Base-by-base conservation (phyloP, 441 rosid genomes). In the Manihot esculenta region DNA sequence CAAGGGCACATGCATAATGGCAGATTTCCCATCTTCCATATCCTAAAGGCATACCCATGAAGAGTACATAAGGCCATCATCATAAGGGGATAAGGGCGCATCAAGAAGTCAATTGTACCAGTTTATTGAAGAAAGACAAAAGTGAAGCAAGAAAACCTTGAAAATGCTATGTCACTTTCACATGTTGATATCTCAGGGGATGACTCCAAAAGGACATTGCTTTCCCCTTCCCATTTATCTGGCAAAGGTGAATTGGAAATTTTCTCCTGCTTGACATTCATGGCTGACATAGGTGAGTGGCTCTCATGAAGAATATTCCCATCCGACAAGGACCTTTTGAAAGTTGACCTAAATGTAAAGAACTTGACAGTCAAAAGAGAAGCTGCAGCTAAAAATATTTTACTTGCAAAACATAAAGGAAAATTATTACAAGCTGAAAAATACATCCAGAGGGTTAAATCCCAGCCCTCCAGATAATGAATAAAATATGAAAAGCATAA, bases 131-230 rank as follows among this genome's bases (percentile, higher is more conserved):
- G 15, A 48, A 64, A 61, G 10, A 47, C 23, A 72, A 42, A 62
- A 50, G 63, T 10, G 20, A 68, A 71, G 74, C 64, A 74, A 70
- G 62, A 78, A 78, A 74, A 93, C 98, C 96, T 91, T 72, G 94
- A 84, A 77, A 76, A 84, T 58, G 91, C 64, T 35, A 88, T 53
- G 49, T 88, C 90, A 71, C 84, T 83, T 70, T 81, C 91, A 72
- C 90, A 82, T 69, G 94, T 78, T 66, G 97, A 86, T 83, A 90
- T 90, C 71, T 93, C 96, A 41, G 97, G 98, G 47, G 97, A 89
- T 26, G 92, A 88, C 68, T 89, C 95, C 0, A 80, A 82, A 74
- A 85, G 82, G 66, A 73, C 72, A 62, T 78, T 80, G 71, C 55
- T 83, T 76, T 72, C 83, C 74, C 74, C 86, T 69, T 77, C 77